Conservation (phyloP, 495 filamentous ascomycete species). For the Neurospora sp. region DNA sequence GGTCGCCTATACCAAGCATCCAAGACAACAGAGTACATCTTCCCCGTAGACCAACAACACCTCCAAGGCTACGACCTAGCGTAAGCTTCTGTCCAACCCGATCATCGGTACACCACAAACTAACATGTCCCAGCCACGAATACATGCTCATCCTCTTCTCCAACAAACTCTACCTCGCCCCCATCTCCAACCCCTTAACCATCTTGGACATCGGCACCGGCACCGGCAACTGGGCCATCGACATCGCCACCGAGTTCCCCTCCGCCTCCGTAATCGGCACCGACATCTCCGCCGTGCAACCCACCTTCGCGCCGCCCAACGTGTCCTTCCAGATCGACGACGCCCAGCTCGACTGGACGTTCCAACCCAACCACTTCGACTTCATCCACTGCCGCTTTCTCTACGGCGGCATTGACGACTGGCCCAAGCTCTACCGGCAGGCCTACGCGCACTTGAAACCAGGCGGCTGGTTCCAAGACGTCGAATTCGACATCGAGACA, state of each 20-base stretch:
- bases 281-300: background rate
- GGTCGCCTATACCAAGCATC: background rate
- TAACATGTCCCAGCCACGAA: background rate
- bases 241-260: background rate
- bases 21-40: background rate
- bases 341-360: background rate
- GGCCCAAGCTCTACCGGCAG: background rate
- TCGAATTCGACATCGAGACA: slow-evolving; percentile 6
- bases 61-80: background rate
- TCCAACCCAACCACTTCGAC: background rate
- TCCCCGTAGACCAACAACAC: background rate
- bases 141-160: background rate
- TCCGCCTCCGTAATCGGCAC: background rate
- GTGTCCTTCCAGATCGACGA: background rate
- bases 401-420: background rate
- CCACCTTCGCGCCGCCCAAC: background rate
- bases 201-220: background rate
- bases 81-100: too few relatives aligned
- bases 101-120: background rate
- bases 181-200: background rate
- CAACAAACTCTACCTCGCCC: background rate
- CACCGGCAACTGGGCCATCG: background rate
- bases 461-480: slow-evolving; percentile 1
- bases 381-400: background rate
- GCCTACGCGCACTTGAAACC: background rate